A percentile compares a stretch with the other conserved stretches of the same genome.
These are phyloP conservation scores for Martensiomyces pterosporus DNA, from an alignment of 192 early-diverging fungal species.

Conservation along the genomic window DNA sequence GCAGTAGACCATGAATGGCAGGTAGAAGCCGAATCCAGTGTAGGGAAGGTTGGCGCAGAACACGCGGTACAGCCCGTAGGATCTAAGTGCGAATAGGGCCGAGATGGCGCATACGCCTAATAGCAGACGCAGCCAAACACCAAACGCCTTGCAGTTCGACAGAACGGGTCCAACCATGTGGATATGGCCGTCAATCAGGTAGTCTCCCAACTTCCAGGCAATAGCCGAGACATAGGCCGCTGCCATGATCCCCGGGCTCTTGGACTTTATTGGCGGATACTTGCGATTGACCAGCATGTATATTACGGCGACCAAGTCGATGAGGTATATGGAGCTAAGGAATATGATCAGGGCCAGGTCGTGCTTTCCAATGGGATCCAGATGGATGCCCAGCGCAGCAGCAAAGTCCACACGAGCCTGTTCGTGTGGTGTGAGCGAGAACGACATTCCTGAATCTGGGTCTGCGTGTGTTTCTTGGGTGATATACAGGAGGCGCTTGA, in stretches of 20 bases:
- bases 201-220: constrained; percentile 40
- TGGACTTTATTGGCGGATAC: constrained; percentile 38
- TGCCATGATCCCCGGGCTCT: constrained; percentile 25
- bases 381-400: not conserved
- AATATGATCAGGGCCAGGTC: constrained; percentile 11
- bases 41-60: constrained; percentile 12
- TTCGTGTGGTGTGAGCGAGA: constrained; percentile 2
- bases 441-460: too few species aligned
- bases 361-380: constrained; percentile 13
- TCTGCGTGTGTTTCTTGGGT: not conserved
- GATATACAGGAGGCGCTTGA: not conserved
- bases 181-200: constrained; percentile 26
- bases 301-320: constrained; percentile 20
- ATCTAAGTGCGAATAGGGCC: constrained; percentile 16
- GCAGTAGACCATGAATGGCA: constrained; percentile 10
- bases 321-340: constrained; percentile 7
- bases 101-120: constrained; percentile 23
- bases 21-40: constrained; percentile 19
- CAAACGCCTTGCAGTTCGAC: constrained; percentile 27
- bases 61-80: constrained; percentile 20
- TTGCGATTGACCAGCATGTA: constrained; percentile 25
- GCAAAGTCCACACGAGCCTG: constrained; percentile 18
- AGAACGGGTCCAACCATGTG: constrained; percentile 4
- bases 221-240: constrained; percentile 5
- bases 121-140: constrained; percentile 24